These are phyloP conservation scores for Kalmusia sp. DNA, from an alignment of 2,329 filamentous ascomycete genomes.

Conservation along the genomic window DNA sequence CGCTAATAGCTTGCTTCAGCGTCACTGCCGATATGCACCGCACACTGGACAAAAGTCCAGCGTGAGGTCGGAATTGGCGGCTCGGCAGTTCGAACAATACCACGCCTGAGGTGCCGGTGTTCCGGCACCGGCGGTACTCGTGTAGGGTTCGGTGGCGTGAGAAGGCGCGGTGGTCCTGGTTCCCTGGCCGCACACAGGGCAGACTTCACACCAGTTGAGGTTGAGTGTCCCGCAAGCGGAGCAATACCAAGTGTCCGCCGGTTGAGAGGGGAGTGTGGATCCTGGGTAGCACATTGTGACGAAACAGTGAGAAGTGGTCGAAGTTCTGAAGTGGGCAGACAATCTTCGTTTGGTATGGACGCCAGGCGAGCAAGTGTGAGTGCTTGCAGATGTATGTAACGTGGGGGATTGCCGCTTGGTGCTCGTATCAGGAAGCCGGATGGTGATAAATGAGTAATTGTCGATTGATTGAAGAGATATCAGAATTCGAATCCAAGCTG, in stretches of 20 bases:
- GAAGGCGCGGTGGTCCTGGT: not conserved
- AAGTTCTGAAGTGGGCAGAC: not conserved
- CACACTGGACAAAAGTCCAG: conserved; percentile 8
- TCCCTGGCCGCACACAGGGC: conserved; percentile 12
- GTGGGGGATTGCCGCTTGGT: too few relatives aligned
- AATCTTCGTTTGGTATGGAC: too few relatives aligned
- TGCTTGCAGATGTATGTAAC: too few relatives aligned
- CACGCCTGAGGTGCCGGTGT: not conserved
- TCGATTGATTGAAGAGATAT: too few relatives aligned
- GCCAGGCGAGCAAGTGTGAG: too few relatives aligned
- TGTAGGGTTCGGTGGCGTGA: not conserved
- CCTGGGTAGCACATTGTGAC: not conserved
- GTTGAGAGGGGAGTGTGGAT: not conserved
- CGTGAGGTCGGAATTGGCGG: conserved; percentile 11
- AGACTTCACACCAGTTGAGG: conserved; percentile 7
- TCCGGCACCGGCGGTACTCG: not conserved
- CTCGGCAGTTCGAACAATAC: conserved; percentile 6
- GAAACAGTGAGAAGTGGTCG: not conserved
- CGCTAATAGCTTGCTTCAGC: too few relatives aligned
- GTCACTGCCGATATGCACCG: conserved; percentile 3
- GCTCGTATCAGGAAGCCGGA: too few relatives aligned
- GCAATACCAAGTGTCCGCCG: conserved; percentile 20
- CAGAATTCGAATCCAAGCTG: too few relatives aligned
- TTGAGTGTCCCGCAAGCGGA: conserved; percentile 16
- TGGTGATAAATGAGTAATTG: too few relatives aligned